Base-by-base conservation (phyloP, 768 basidiomycete species). In the Psilocybe azurescens region DNA sequence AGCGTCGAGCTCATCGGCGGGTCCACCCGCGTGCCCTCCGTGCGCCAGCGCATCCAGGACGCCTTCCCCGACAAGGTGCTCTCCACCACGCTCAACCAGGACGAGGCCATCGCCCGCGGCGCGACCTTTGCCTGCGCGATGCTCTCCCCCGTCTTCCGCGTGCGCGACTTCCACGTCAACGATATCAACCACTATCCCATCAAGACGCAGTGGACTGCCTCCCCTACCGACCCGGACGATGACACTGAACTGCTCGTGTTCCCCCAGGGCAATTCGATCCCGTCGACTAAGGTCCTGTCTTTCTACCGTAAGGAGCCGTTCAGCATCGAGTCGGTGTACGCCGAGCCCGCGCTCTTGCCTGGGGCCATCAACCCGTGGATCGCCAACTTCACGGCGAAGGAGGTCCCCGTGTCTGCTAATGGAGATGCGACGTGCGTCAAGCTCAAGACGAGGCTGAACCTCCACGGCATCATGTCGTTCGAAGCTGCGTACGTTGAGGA, bases 41-140 rank as follows among this genome's bases (percentile, higher is more conserved):
- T 99, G 72, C 94, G 96, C 73, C 80, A 86, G 39, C 86, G 89
- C 73, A 96, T 99, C 77, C 88, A 91, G 71, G 81, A 85, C 33
- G 90, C 88, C 64, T 95, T 97, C 78, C 80, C 81, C 39, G 92
- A 91, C 56, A 95, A 95, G 78, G 60, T 78, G n/a, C 89, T 99
- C 66, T 91, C 86, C 16, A 90, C 90, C 67, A 99, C 97, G 33
- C 89, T 97, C 73, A 99, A 99, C 83, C 94, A 96, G 79, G 97
- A 99, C 68, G 97, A 99, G 80, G 96, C 97, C 62, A 84, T 95
- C 68, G 95, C 94, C 8, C 93, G 97, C 49, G 97, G 97, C 46
- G 93, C 95, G 54, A 98, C 97, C 58, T 97, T 99, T 75, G 89
- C 95, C 39, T 98, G 97, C 73, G 97, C 97, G 30, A 94, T 94